Evolutionary conservation across 495 filamentous ascomycete genomes (phyloP).

Genomic region (Oidiodendron maius): DNA sequence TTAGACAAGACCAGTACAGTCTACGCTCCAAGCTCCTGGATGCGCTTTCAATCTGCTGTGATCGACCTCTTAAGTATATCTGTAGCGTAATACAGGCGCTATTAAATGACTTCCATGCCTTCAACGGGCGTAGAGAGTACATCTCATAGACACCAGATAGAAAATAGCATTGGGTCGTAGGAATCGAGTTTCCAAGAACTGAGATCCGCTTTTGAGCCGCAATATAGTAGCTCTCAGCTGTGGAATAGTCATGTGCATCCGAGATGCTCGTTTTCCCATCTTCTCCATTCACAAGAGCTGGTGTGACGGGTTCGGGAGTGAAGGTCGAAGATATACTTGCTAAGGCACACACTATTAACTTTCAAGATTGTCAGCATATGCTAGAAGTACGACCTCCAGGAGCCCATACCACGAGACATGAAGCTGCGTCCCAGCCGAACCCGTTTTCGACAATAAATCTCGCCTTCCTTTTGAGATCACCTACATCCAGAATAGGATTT

Average conservation of each 20-base stretch:
- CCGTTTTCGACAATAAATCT: conserved; percentile 6
- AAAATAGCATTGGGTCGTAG: neutral
- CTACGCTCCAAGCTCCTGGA: conserved; percentile 15
- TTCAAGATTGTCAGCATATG: neutral
- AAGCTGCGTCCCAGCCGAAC: conserved; percentile 15
- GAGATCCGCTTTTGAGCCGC: neutral
- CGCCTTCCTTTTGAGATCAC: neutral
- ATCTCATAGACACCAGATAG: neutral
- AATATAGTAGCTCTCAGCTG: neutral
- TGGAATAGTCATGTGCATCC: neutral
- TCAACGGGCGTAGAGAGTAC: neutral
- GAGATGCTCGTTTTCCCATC: neutral
- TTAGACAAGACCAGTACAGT: conserved; percentile 30
- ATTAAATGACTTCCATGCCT: neutral
- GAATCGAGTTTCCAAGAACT: neutral
- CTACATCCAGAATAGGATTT: conserved; percentile 20
- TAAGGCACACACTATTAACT: conserved; percentile 3
- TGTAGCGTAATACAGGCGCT: conserved; percentile 15
- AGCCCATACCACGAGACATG: conserved; percentile 18
- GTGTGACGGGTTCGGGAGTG: neutral
- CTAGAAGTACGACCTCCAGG: neutral
- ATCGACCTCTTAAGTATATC: neutral
- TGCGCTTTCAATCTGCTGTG: neutral
- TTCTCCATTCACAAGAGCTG: neutral
- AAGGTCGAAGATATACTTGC: neutral